Evolutionary conservation across 2,329 filamentous ascomycete species (phyloP).

Genomic region (Fusarium sororula): DNA sequence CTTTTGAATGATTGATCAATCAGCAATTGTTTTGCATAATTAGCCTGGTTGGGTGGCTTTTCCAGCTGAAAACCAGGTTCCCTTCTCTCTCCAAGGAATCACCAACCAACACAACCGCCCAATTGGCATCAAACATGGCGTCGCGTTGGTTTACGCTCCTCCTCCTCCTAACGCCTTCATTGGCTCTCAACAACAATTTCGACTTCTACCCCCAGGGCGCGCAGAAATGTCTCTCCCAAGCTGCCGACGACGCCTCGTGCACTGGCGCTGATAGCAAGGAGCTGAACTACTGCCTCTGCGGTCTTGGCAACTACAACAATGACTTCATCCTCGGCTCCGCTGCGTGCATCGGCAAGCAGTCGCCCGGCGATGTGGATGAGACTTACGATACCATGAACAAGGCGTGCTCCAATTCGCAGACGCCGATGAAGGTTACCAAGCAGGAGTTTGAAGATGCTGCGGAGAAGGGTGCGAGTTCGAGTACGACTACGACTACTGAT

Average conservation of each 20-base stretch:
- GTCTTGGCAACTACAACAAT: conserved; percentile 50
- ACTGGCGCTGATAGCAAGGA: conserved; percentile 48
- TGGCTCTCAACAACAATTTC: conserved; percentile 46
- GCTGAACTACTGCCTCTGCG: conserved; percentile 61
- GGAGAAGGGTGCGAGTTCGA: conserved; percentile 2
- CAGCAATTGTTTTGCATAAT: not conserved
- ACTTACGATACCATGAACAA: conserved; percentile 56
- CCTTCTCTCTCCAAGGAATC: not conserved
- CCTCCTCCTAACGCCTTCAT: conserved; percentile 36
- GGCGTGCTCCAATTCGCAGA: conserved; percentile 56
- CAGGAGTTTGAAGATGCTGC: conserved; percentile 51
- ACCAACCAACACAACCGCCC: not conserved
- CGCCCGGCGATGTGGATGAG: conserved; percentile 48
- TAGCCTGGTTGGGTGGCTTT: conserved; percentile 19
- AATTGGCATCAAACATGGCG: conserved; percentile 37
- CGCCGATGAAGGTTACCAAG: conserved; percentile 54
- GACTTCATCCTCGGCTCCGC: conserved; percentile 60
- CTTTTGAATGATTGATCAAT: conserved; percentile 8
- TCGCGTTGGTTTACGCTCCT: conserved; percentile 45
- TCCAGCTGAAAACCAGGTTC: conserved; percentile 19
- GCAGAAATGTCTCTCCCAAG: conserved; percentile 54
- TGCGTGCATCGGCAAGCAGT: conserved; percentile 53
- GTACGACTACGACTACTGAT: not conserved
- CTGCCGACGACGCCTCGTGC: conserved; percentile 54
- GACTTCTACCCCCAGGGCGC: conserved; percentile 46